phyloP scores from a whole-genome alignment of 495 filamentous ascomycete species.

The Peziza echinospora region DNA sequence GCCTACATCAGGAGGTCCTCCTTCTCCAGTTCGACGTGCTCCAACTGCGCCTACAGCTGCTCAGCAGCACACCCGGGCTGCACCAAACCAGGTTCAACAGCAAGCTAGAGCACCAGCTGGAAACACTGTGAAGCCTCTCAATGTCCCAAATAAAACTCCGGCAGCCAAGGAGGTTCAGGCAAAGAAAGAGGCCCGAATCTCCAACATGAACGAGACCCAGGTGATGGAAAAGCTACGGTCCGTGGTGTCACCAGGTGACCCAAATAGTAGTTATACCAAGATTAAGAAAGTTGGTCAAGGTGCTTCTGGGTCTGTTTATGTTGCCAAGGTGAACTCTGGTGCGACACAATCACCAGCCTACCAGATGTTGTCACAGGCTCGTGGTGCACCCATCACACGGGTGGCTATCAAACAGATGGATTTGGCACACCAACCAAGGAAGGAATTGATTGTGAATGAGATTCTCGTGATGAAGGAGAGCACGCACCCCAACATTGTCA shows the following conservation, averaged over 20 bases:
- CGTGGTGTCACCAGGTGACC: conserved; percentile 81
- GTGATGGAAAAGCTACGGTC: conserved; percentile 88
- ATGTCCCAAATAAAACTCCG: conserved; percentile 54
- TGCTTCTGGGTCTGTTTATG: conserved; percentile 92
- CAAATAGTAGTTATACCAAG: conserved; percentile 81
- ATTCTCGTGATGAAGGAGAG: conserved; percentile 99
- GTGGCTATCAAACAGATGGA: conserved; percentile 99
- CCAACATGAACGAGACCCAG: conserved; percentile 84
- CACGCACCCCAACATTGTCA: conserved; percentile 84
- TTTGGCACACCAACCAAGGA: conserved; percentile 83
- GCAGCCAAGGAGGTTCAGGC: conserved; percentile 22
- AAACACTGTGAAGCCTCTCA: conserved; percentile 65
- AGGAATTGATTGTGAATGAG: conserved; percentile 97
- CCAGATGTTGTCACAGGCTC: conserved; percentile 10
- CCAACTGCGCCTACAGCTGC: conserved; percentile 8
- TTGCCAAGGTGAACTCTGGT: conserved; percentile 59
- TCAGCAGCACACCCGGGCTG: conserved; percentile 32
- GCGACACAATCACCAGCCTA: conserved; percentile 8
- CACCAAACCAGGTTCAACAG: conserved; percentile 18
- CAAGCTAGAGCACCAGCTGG: conserved; percentile 33
- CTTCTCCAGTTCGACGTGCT: conserved; percentile 1
- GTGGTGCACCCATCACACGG: conserved; percentile 27
- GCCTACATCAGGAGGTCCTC: background rate
- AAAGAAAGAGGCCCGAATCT: conserved; percentile 61
- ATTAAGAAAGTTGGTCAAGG: conserved; percentile 99